Conservation (phyloP, 139 green algal genomes). For the Picocystis salinarum region DNA sequence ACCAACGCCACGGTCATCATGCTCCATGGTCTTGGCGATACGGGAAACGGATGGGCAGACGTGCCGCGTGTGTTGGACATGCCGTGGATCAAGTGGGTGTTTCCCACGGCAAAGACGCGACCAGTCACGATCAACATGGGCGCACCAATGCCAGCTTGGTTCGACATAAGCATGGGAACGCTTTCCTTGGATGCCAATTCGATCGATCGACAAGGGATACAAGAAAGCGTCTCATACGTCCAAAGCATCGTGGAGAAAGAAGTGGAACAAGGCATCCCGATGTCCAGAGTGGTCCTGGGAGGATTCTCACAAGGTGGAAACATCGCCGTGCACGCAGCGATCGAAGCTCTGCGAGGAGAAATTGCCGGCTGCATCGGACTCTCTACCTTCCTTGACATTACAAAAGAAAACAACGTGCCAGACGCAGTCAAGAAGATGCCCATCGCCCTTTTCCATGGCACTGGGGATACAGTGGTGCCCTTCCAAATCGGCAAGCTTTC, state of each 20-base stretch:
- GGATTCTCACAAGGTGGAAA: slow-evolving; percentile 14
- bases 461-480: too few relatives aligned
- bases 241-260: slow-evolving; percentile 7
- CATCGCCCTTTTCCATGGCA: too few relatives aligned
- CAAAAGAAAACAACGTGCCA: too few relatives aligned
- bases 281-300: slow-evolving; percentile 11
- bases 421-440: too few relatives aligned
- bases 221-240: slow-evolving; percentile 10
- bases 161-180: slow-evolving; percentile 21
- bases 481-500: too few relatives aligned
- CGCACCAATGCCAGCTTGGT: slow-evolving; percentile 25
- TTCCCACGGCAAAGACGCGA: slow-evolving; percentile 19
- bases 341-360: slow-evolving; percentile 1
- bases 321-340: slow-evolving; percentile 1
- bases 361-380: too few relatives aligned
- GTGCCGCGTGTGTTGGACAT: slow-evolving; percentile 14
- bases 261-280: neutral
- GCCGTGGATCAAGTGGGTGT: slow-evolving; percentile 21
- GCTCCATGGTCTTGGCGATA: slow-evolving; percentile 27
- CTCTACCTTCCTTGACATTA: too few relatives aligned
- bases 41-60: slow-evolving; percentile 15
- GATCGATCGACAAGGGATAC: slow-evolving; percentile 8
- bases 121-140: slow-evolving; percentile 28
- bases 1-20: slow-evolving; percentile 11
- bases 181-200: slow-evolving; percentile 6